Evolutionary conservation across 306 rosid genomes (phyloP).

Genomic region (Sindora glabra): DNA sequence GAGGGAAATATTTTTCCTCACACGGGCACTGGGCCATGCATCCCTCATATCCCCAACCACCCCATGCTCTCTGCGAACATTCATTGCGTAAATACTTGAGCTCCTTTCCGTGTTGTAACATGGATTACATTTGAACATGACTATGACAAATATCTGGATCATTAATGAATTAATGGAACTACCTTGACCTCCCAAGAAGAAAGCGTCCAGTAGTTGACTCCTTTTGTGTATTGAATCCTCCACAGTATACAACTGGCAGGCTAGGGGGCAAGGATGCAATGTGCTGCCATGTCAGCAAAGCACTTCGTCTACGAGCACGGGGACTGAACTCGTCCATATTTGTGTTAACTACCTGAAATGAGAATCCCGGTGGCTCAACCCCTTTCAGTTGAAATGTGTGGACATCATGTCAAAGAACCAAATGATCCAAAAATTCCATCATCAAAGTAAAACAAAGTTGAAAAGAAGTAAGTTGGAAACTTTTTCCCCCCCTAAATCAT

Average conservation of each 20-base stretch:
- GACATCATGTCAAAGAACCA: constrained; percentile 86
- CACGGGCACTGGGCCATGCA: constrained; percentile 86
- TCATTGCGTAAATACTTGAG: constrained; percentile 12
- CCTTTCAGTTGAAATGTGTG: constrained; percentile 99
- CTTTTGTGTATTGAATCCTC: constrained; percentile 93
- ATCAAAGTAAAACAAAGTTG: constrained; percentile 4
- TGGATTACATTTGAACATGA: neutral
- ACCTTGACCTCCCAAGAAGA: constrained; percentile 97
- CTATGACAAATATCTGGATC: neutral
- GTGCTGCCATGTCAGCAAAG: constrained; percentile 99
- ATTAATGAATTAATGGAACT: neutral
- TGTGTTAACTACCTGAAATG: constrained; percentile 91
- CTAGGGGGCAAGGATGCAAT: constrained; percentile 94
- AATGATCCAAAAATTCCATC: constrained; percentile 12
- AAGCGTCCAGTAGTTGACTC: constrained; percentile 98
- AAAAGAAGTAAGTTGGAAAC: constrained; percentile 11
- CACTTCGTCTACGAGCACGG: constrained; percentile 93
- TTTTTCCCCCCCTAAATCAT: constrained; percentile 4
- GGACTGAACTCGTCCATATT: constrained; percentile 82
- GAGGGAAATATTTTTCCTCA: constrained; percentile 76
- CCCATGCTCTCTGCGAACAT: constrained; percentile 78
- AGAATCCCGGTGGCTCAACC: constrained; percentile 93
- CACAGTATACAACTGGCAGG: constrained; percentile 90
- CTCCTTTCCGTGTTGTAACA: neutral
- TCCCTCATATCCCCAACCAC: constrained; percentile 98